A percentile compares a stretch with the other conserved stretches of the same genome.
phyloP scores from a whole-genome alignment of 306 rosid genomes.

The Inga leiocalycina region DNA sequence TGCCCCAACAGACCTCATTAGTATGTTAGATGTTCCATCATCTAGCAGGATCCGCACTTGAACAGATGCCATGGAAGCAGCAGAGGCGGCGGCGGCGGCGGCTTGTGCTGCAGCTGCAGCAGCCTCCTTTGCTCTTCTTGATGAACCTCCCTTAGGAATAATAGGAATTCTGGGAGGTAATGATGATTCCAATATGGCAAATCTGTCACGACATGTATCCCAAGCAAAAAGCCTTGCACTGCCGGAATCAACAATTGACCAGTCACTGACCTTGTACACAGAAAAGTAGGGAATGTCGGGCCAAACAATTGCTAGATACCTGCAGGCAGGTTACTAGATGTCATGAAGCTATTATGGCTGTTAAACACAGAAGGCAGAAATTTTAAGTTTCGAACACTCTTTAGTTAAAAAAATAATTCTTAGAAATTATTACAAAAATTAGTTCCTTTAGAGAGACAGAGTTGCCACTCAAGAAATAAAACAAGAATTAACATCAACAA shows the following conservation, averaged over 20 bases:
- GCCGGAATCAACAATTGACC: slow-evolving; percentile 99
- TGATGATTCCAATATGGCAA: slow-evolving; percentile 90
- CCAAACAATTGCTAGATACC: slow-evolving; percentile 95
- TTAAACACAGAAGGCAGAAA: slow-evolving; percentile 8
- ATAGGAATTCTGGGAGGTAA: slow-evolving; percentile 82
- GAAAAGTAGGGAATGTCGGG: slow-evolving; percentile 99
- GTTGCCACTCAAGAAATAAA: not conserved
- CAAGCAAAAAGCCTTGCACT: slow-evolving; percentile 97
- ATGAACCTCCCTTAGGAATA: slow-evolving; percentile 85
- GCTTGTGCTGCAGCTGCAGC: slow-evolving; percentile 97
- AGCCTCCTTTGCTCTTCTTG: slow-evolving; percentile 92
- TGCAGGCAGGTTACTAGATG: slow-evolving; percentile 36
- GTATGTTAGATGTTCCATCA: slow-evolving; percentile 97
- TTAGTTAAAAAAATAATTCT: slow-evolving; percentile 15
- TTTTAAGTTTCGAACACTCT: slow-evolving; percentile 1
- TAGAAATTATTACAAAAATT: slow-evolving; percentile 8
- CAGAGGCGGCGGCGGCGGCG: slow-evolving; percentile 96
- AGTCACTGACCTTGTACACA: slow-evolving; percentile 88
- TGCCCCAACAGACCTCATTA: slow-evolving; percentile 91
- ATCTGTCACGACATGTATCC: slow-evolving; percentile 98
- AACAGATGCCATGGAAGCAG: slow-evolving; percentile 55
- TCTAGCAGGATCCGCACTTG: slow-evolving; percentile 98
- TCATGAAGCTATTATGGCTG: not conserved
- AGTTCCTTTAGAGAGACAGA: slow-evolving; percentile 7
- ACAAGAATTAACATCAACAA: not conserved